Conservation (phyloP, 768 basidiomycete species). For the Trametes coccinea region DNA sequence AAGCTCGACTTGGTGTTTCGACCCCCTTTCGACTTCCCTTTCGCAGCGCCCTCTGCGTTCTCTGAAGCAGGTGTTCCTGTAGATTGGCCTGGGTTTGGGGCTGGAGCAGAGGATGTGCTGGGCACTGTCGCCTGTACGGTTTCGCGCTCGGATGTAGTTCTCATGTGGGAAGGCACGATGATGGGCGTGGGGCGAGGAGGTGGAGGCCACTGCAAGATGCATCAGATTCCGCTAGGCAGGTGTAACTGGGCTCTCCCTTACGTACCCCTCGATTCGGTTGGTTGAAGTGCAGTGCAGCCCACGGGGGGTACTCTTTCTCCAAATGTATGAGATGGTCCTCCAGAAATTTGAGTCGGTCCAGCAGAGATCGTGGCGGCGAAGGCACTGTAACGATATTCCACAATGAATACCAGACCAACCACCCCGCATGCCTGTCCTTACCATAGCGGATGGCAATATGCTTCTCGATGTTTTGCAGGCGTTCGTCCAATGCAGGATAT, state of each 20-base stretch:
- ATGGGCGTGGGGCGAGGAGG: constrained; percentile 77
- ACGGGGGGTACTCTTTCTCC: constrained; percentile 83
- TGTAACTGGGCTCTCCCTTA: constrained; percentile 12
- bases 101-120: not conserved
- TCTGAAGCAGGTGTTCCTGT: constrained; percentile 5
- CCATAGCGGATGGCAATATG: constrained; percentile 78
- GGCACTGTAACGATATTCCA: constrained; percentile 50
- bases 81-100: not conserved
- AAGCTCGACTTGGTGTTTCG: constrained; percentile 58
- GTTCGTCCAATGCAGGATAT: constrained; percentile 64
- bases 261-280: constrained; percentile 79
- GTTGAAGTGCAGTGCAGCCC: constrained; percentile 88
- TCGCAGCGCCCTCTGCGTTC: not conserved
- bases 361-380: constrained; percentile 61
- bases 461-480: constrained; percentile 65
- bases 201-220: constrained; percentile 68
- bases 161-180: constrained; percentile 72
- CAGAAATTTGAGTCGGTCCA: constrained; percentile 64
- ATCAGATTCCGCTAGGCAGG: not conserved
- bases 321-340: constrained; percentile 77
- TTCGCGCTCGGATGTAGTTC: constrained; percentile 25
- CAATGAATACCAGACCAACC: not conserved
- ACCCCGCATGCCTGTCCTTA: constrained; percentile 27
- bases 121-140: not conserved
- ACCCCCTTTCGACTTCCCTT: constrained; percentile 28